Percentiles rank a stretch among this genome's conserved stretches.
These are phyloP conservation scores for Ogataea trehalophila DNA, from an alignment of 805 yeast genomes.

Conservation along the genomic window DNA sequence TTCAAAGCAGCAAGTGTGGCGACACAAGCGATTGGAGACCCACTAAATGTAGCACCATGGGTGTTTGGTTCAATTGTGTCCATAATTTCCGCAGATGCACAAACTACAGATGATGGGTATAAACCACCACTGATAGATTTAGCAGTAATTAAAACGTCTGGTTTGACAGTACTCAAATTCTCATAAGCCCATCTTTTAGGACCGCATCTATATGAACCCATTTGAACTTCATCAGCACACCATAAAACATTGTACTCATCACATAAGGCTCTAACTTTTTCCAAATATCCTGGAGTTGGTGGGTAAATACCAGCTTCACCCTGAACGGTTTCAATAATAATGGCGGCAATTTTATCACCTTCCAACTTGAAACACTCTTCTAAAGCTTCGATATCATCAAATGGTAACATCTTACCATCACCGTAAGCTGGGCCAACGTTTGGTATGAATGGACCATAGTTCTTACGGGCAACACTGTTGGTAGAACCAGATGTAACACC, in stretches of 20 bases:
- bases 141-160: conserved; percentile 26
- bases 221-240: conserved; percentile 35
- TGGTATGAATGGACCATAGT: conserved; percentile 30
- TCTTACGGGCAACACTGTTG: conserved; percentile 29
- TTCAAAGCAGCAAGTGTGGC: conserved; percentile 23
- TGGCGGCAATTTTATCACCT: conserved; percentile 31
- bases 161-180: conserved; percentile 24
- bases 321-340: conserved; percentile 35
- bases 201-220: conserved; percentile 35
- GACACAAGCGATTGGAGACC: conserved; percentile 26
- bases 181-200: conserved; percentile 31
- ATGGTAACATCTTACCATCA: conserved; percentile 25
- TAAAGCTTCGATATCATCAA: conserved; percentile 24
- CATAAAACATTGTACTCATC: conserved; percentile 28
- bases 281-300: conserved; percentile 30
- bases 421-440: conserved; percentile 29
- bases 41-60: conserved; percentile 28
- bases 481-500: conserved; percentile 36
- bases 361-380: conserved; percentile 25
- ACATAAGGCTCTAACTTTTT: conserved; percentile 30
- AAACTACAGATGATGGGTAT: conserved; percentile 23
- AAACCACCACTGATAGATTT: conserved; percentile 28
- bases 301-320: conserved; percentile 37
- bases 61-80: conserved; percentile 23
- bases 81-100: conserved; percentile 20